Base-by-base conservation (phyloP, 805 yeast genomes). In the Candida tallmaniae region DNA sequence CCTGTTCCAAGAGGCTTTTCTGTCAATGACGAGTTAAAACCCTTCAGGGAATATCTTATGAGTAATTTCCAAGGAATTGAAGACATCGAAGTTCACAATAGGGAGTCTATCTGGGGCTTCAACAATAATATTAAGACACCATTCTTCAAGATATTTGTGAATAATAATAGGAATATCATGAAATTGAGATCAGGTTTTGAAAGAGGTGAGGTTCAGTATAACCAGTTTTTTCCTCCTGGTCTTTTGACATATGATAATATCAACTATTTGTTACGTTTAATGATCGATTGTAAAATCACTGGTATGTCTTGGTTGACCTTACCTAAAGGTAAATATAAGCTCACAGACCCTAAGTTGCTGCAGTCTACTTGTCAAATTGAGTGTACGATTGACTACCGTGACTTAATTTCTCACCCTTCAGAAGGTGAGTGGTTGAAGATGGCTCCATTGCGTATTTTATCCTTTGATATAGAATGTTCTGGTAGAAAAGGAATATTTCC, bases 291-390 rank as follows among this genome's bases (percentile, higher is more conserved):
- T 58, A 77, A 81, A 32, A 86, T 90, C 41, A 83, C 90, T 1
- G 94, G 99, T 25, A 93, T 93, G 98, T 83, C 94, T 17, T 93
- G 99, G 99, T 70, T 94, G 18, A 83, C 96, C 0, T 69, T 90
- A 17, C 97, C 97, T 0, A 74, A 69, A 37, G 78, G 78, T 0
- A 81, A 74, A 45, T 94, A 89, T 56, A 48, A 52, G 1, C 31
- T 78, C 42, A 68, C 77, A 2, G 56, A 65, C 3, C 44, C 54
- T 1, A 41, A 47, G 3, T 47, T 57, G 9, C 67, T 61, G 41
- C 71, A 80, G 6, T 85, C 96, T 0, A 76, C 81, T 0, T 85
- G 96, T 54, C 99, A 93, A 58, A 58, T 89, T 18, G 98, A 93
- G 63, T 78, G 89, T 23, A 56, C 67, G 4, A 74, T 93, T 10